phyloP scores from a whole-genome alignment of 2,329 filamentous ascomycete genomes.

The Exophiala sideris region DNA sequence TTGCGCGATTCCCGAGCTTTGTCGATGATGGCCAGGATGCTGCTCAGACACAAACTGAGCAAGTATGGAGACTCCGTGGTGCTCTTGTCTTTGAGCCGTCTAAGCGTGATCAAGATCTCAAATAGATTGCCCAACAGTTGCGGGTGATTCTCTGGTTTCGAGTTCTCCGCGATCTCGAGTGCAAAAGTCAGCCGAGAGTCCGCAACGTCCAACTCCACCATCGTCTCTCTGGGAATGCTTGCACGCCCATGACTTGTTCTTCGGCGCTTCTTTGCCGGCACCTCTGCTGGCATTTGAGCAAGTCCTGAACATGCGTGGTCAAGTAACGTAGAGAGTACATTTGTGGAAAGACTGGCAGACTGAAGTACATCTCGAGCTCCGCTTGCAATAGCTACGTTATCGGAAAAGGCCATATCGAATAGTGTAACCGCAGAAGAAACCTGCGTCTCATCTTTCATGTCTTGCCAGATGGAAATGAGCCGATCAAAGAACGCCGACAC shows the following conservation, averaged over 20 bases:
- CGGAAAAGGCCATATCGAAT: constrained; percentile 41
- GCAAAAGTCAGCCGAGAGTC: constrained; percentile 63
- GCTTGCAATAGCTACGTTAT: constrained; percentile 25
- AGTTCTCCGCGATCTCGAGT: constrained; percentile 80
- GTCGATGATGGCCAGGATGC: constrained; percentile 78
- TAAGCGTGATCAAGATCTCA: constrained; percentile 77
- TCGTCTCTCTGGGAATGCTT: constrained; percentile 44
- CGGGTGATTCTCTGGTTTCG: constrained; percentile 68
- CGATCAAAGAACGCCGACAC: constrained; percentile 64
- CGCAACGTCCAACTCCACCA: constrained; percentile 14
- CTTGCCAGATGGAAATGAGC: constrained; percentile 67
- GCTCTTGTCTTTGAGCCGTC: constrained; percentile 75
- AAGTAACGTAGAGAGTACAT: constrained; percentile 65
- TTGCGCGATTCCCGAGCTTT: constrained; percentile 56
- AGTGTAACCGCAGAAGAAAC: constrained; percentile 37
- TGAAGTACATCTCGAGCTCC: constrained; percentile 23
- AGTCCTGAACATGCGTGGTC: constrained; percentile 66
- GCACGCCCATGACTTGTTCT: constrained; percentile 66
- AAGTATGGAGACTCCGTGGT: constrained; percentile 87
- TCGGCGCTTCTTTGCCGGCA: constrained; percentile 73
- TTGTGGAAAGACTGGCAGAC: constrained; percentile 19
- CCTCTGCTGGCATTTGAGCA: constrained; percentile 66
- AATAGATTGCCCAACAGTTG: constrained; percentile 78
- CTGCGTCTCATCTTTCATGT: constrained; percentile 38
- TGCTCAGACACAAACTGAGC: constrained; percentile 77